Base-by-base conservation (phyloP, 257 asterid species). In the Gynochthodes officinalis region DNA sequence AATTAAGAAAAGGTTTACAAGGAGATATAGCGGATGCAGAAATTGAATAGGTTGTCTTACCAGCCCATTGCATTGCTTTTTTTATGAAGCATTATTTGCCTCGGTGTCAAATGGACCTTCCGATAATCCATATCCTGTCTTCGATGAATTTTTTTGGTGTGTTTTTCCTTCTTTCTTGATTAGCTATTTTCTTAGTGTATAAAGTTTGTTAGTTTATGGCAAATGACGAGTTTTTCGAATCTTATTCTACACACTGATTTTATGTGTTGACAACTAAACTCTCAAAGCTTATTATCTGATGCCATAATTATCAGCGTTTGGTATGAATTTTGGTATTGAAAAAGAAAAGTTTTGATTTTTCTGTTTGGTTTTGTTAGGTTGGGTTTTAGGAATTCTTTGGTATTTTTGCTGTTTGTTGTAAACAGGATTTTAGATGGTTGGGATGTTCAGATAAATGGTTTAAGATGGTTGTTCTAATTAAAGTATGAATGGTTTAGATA, bases 21-120 rank as follows among this genome's bases (percentile, higher is more conserved):
- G 95, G 95, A 73, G 95, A 81, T 89, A 85, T 75, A 88, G 78
- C 88, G 52, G 96, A 37, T 88, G 97, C 97, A 69, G 33, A 92
- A 3, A 91, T 0, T 48, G 33, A 79, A 18, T 40, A 16, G 93
- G 88, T 72, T 79, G 86, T 78, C 97, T 88, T 88, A 92, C 96
- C 97, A 89, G 86, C 97, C 89, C 88, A 83, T 77, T 62, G 94
- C 91, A 81, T 83, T 73, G 84, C 81, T 77, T 67, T 63, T 52
- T 67, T 63, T 52, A 0, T 12, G 78, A 50, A 28, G 63, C 40
- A 49, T 5, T 27, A 27, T 74, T 88, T 87, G 96, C 93, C 40
- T 46, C 84, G 90, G 93, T 3, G 94, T 90, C 96, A 90, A 89
- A 87, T 84, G 94, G 73, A 83, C 82, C 77, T 81, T 80, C 93